These are phyloP conservation scores for Kalaharituber pfeilii DNA, from an alignment of 2,329 filamentous ascomycete species.

Conservation along the genomic window DNA sequence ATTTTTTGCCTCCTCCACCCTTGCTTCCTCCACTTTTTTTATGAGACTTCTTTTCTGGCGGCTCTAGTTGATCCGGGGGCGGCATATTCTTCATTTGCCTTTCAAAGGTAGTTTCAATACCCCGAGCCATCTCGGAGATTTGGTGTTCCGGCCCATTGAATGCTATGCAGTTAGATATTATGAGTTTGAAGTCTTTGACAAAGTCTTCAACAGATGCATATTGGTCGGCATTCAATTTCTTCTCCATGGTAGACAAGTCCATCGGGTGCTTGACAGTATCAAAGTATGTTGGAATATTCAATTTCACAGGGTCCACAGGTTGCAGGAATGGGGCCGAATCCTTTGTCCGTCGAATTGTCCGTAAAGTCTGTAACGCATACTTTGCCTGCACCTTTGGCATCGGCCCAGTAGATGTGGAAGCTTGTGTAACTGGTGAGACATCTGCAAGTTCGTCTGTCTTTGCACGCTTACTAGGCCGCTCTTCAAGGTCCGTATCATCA, in stretches of 20 bases:
- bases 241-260: slow-evolving; percentile 69
- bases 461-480: slow-evolving; percentile 15
- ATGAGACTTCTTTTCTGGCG: slow-evolving; percentile 42
- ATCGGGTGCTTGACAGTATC: slow-evolving; percentile 59
- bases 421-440: slow-evolving; percentile 16
- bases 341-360: slow-evolving; percentile 71
- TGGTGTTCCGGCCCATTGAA: slow-evolving; percentile 73
- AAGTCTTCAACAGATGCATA: slow-evolving; percentile 59
- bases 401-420: slow-evolving; percentile 24
- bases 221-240: slow-evolving; percentile 50
- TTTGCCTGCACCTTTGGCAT: slow-evolving; percentile 44
- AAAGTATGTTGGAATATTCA: slow-evolving; percentile 59
- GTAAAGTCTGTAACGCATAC: slow-evolving; percentile 48
- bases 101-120: slow-evolving; percentile 41
- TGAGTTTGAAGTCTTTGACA: slow-evolving; percentile 54
- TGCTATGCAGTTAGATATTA: slow-evolving; percentile 57
- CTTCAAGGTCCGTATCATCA: slow-evolving; percentile 8
- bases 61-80: slow-evolving; percentile 39
- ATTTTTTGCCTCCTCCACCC: slow-evolving; percentile 25
- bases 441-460: slow-evolving; percentile 18
- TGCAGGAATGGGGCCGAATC: slow-evolving; percentile 57
- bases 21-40: slow-evolving; percentile 29
- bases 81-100: slow-evolving; percentile 45
- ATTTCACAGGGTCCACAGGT: slow-evolving; percentile 59
- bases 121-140: slow-evolving; percentile 51